Base-by-base conservation (phyloP, 805 yeast genomes). In the Ogataea nonfermentans region DNA sequence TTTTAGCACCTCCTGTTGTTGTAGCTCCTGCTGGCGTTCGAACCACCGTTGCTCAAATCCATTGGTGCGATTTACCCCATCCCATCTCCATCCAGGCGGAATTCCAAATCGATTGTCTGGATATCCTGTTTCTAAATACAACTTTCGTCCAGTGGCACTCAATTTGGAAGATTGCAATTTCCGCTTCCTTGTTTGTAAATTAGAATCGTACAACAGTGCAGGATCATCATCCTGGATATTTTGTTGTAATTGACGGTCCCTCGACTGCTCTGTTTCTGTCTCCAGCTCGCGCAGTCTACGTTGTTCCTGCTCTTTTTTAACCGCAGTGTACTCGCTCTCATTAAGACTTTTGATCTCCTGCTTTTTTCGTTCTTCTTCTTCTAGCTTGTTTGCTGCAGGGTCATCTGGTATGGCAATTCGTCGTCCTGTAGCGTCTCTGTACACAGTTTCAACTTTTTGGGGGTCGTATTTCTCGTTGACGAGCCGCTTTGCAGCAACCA, bases 31-130 rank as follows among this genome's bases (percentile, higher is more conserved):
- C 40, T 62, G 69, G 50, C 55, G 68, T 31, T 59, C 68, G 47
- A 84, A 70, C 70, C 84, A 73, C 39, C 72, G 66, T 34, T 64
- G 67, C 56, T 90, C 98, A 61, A 84, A 90, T 3, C 96, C 96
- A 56, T 83, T 90, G 0, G 95, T 79, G 43, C 98, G 66, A 61
- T 87, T 90, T 2, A 90, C 80, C 0, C 97, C 97, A 60, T 86
- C 95, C 98, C 98, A 90, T 41, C 86, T 68, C 48, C 69, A 67
- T 0, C 97, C 96, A 0, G 96, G 95, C 4, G 65, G 62, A 10
- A 90, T 79, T 2, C 73, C 73, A 60, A 86, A 90, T 41, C 98
- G 65, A 56, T 90, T 90, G 14, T 75, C 76, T 0, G 86, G 78
- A 39, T 62, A 76, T 9, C 39, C 44, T 0, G 69, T 47, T 0